Conservation (phyloP, 2,329 filamentous ascomycete species). For the Thelonectria blattea region DNA sequence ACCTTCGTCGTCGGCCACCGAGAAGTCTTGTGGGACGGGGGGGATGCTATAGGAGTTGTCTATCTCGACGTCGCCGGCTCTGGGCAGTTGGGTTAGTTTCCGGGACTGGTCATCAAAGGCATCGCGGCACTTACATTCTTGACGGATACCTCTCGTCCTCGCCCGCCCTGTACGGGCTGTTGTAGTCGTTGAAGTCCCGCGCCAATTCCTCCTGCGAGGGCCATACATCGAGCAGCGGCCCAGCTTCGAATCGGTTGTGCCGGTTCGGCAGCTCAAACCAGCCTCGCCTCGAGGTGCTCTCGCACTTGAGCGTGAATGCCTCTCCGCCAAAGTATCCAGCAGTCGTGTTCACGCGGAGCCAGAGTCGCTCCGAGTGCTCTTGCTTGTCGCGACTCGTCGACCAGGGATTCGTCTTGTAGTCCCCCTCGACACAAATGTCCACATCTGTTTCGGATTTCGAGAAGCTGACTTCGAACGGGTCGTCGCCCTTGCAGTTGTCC, state of each 20-base stretch:
- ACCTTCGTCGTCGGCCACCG: not conserved
- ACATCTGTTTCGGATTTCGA: not conserved
- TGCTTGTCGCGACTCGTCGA: slow-evolving; percentile 18
- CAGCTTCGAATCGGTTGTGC: not conserved
- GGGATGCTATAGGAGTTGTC: not conserved
- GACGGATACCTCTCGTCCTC: not conserved
- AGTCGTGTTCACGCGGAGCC: not conserved
- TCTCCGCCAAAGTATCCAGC: no score
- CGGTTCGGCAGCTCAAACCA: slow-evolving; percentile 26
- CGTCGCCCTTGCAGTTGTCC: not conserved
- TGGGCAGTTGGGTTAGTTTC: not conserved
- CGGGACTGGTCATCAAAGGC: not conserved
- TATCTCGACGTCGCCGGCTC: not conserved
- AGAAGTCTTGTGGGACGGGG: not conserved
- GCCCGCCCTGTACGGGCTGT: not conserved
- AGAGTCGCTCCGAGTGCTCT: slow-evolving; percentile 15
- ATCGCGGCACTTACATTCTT: not conserved
- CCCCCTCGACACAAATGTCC: slow-evolving; percentile 16
- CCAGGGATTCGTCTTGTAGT: slow-evolving; percentile 7
- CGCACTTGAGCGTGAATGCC: slow-evolving; percentile 8
- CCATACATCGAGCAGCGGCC: slow-evolving; percentile 12
- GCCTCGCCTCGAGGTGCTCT: slow-evolving; percentile 23
- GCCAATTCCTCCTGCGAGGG: not conserved
- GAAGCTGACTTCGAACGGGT: slow-evolving; percentile 1
- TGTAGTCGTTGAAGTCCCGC: slow-evolving; percentile 6